Evolutionary conservation across 78 protist genomes (phyloP).

Genomic region (Fonticula alba): DNA sequence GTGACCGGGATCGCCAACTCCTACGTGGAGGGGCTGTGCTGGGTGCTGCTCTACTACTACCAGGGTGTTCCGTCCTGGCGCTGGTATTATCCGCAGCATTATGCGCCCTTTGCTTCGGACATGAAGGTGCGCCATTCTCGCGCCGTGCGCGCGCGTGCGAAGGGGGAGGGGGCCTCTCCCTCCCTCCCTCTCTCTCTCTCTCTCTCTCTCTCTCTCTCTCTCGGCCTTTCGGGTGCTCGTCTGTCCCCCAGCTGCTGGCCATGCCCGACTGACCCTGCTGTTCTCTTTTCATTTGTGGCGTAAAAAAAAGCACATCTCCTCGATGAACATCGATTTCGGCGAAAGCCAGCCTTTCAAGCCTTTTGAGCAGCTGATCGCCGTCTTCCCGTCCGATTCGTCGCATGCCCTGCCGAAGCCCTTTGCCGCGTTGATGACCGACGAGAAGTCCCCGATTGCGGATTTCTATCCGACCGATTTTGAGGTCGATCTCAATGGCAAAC

Average conservation of each 20-base stretch:
- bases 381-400: slow-evolving; percentile 49
- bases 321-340: slow-evolving; percentile 3
- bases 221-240: no score
- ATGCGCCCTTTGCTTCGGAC: slow-evolving; percentile 77
- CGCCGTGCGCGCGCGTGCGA: neutral
- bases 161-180: neutral
- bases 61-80: slow-evolving; percentile 78
- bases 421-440: slow-evolving; percentile 36
- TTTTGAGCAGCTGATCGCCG: slow-evolving; percentile 88
- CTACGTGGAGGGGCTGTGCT: slow-evolving; percentile 74
- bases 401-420: slow-evolving; percentile 49
- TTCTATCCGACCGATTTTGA: slow-evolving; percentile 75
- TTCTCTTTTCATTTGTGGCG: neutral
- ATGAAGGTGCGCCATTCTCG: neutral
- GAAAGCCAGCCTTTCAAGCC: slow-evolving; percentile 65
- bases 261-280: neutral
- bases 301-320: neutral
- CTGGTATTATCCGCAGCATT: slow-evolving; percentile 91
- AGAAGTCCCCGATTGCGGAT: slow-evolving; percentile 52
- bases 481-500: slow-evolving; percentile 66
- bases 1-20: neutral
- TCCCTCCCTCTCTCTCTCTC: no score
- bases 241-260: slow-evolving; percentile 8
- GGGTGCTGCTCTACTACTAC: slow-evolving; percentile 93
- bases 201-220: no score